Conservation (phyloP, 768 basidiomycete species). For the Cantharellus cinnabarinus region DNA sequence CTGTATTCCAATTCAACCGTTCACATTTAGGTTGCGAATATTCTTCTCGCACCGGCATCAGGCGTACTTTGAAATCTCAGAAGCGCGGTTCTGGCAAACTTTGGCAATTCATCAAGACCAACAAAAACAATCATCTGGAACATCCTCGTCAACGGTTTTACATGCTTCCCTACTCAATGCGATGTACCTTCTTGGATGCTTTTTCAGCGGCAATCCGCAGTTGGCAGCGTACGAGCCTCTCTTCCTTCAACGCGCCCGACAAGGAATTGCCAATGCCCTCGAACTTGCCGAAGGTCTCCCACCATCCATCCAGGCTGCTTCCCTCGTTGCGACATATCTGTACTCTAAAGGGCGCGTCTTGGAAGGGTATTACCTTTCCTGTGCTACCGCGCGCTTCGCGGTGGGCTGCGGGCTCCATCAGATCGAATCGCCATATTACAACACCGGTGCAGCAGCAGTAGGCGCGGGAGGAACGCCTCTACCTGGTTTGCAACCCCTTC, state of each 20-base stretch:
- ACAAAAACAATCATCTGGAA: not conserved
- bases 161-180: constrained; percentile 6
- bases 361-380: constrained; percentile 49
- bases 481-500: not conserved
- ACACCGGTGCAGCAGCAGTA: not conserved
- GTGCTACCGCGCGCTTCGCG: constrained; percentile 50
- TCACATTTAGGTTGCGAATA: not conserved
- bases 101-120: not conserved
- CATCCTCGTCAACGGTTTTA: not conserved
- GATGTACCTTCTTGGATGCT: constrained; percentile 8
- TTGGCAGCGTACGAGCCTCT: constrained; percentile 3
- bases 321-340: constrained; percentile 45
- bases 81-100: not conserved
- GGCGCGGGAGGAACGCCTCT: not conserved
- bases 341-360: constrained; percentile 36
- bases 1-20: not conserved
- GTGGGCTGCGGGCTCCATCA: constrained; percentile 43
- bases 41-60: not conserved
- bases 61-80: not conserved
- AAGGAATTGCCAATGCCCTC: constrained; percentile 3
- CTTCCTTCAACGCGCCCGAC: constrained; percentile 6
- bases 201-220: constrained; percentile 3
- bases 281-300: constrained; percentile 6
- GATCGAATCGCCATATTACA: constrained; percentile 3
- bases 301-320: constrained; percentile 17